These are phyloP conservation scores for Epichloe festucae DNA, from an alignment of 2,329 filamentous ascomycete species.

Conservation along the genomic window DNA sequence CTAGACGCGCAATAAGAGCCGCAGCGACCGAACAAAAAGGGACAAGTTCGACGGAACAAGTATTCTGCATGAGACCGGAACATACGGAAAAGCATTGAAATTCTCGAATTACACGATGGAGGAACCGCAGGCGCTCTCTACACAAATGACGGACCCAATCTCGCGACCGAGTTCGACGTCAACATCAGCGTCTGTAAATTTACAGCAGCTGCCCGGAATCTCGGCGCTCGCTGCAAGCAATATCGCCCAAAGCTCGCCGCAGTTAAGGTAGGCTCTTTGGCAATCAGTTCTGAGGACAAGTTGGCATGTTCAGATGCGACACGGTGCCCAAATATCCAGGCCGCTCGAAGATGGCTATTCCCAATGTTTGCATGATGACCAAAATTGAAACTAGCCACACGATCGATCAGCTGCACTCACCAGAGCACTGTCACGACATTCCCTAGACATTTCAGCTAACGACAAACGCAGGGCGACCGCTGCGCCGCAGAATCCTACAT, in stretches of 20 bases:
- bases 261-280: slow-evolving; percentile 28
- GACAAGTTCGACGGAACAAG: not conserved
- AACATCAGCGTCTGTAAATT: slow-evolving; percentile 27
- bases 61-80: not conserved
- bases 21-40: not conserved
- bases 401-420: not conserved
- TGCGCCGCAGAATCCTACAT: slow-evolving; percentile 12
- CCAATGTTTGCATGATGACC: not conserved
- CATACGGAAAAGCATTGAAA: not conserved
- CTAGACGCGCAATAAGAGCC: not conserved
- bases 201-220: slow-evolving; percentile 33
- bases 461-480: slow-evolving; percentile 8
- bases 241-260: slow-evolving; percentile 28
- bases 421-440: not conserved
- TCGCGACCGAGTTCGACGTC: slow-evolving; percentile 38
- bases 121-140: slow-evolving; percentile 24
- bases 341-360: not conserved
- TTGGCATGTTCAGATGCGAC: not conserved
- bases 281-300: too few relatives aligned
- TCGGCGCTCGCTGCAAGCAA: slow-evolving; percentile 30
- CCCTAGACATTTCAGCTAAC: slow-evolving; percentile 4
- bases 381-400: too few relatives aligned
- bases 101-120: slow-evolving; percentile 30
- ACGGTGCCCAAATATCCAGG: not conserved
- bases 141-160: slow-evolving; percentile 31